phyloP scores from a whole-genome alignment of 345 rosid species.

The Populus simonii region DNA sequence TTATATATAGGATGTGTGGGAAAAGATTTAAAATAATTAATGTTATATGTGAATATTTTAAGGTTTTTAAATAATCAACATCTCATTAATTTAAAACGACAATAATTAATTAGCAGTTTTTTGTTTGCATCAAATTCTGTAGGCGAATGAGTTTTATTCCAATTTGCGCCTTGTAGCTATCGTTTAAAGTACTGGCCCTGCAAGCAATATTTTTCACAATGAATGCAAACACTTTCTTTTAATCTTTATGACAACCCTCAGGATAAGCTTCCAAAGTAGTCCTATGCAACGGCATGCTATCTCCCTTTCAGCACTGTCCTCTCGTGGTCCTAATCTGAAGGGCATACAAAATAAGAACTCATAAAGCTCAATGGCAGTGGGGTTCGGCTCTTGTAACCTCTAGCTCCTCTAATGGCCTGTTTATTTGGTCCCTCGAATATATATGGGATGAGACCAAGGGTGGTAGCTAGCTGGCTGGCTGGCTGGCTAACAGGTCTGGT shows the following conservation, averaged over 20 bases:
- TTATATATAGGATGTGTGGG: too few species aligned
- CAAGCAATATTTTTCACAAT: too few species aligned
- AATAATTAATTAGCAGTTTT: too few species aligned
- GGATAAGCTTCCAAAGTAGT: background rate
- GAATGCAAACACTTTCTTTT: background rate
- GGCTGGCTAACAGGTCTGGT: background rate
- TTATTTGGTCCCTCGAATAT: background rate
- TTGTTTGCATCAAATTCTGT: too few species aligned
- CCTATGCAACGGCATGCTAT: background rate
- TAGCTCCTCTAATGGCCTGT: slow-evolving; percentile 3
- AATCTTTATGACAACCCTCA: background rate
- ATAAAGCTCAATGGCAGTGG: background rate
- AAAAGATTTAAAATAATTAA: too few species aligned
- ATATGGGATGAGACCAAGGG: background rate
- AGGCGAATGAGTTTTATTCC: too few species aligned
- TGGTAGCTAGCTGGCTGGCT: background rate
- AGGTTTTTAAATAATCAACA: too few species aligned
- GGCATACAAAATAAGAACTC: background rate
- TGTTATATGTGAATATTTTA: too few species aligned
- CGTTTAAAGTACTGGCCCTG: too few species aligned
- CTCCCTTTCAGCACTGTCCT: background rate
- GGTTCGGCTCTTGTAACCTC: slow-evolving; percentile 11
- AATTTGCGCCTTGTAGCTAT: too few species aligned
- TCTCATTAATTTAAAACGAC: too few species aligned
- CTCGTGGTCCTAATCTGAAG: background rate